These are phyloP conservation scores for Ophiocordyceps robertsii DNA, from an alignment of 2,329 filamentous ascomycete species.

Conservation along the genomic window DNA sequence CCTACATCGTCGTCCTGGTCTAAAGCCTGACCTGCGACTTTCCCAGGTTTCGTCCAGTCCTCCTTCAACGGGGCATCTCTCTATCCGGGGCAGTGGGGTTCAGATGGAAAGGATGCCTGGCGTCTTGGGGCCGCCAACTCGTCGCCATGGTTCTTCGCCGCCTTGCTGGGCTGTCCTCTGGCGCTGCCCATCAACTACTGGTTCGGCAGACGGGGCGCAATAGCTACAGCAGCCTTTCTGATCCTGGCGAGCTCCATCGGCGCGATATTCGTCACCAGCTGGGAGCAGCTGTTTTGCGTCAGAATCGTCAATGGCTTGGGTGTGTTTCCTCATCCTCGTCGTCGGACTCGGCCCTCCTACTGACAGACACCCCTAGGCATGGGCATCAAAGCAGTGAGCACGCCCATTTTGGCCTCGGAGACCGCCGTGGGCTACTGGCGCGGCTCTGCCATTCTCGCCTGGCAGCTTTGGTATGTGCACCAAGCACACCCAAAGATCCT, in stretches of 20 bases:
- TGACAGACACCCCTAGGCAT: conserved; percentile 18
- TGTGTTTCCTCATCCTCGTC: conserved; percentile 7
- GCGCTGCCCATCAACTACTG: conserved; percentile 26
- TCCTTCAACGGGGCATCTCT: conserved; percentile 28
- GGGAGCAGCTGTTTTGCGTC: conserved; percentile 19
- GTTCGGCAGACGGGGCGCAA: conserved; percentile 25
- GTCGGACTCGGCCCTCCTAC: not conserved
- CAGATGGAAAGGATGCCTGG: conserved; percentile 18
- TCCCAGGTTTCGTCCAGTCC: conserved; percentile 25
- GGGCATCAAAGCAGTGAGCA: conserved; percentile 34
- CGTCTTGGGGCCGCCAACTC: conserved; percentile 25
- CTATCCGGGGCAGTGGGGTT: conserved; percentile 11
- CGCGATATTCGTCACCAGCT: conserved; percentile 18
- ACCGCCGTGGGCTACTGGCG: conserved; percentile 33
- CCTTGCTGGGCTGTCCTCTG: conserved; percentile 23
- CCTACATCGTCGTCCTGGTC: not conserved
- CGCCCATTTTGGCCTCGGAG: conserved; percentile 31
- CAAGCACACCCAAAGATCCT: not conserved
- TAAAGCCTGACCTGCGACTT: not conserved
- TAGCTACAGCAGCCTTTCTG: conserved; percentile 22
- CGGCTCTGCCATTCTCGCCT: conserved; percentile 31
- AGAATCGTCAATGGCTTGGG: conserved; percentile 25
- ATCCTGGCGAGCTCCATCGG: conserved; percentile 25
- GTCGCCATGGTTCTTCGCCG: conserved; percentile 24
- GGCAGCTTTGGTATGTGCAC: conserved; percentile 26